These are phyloP conservation scores for Paecilomyces niveus DNA, from an alignment of 2,329 filamentous ascomycete genomes.

Conservation along the genomic window DNA sequence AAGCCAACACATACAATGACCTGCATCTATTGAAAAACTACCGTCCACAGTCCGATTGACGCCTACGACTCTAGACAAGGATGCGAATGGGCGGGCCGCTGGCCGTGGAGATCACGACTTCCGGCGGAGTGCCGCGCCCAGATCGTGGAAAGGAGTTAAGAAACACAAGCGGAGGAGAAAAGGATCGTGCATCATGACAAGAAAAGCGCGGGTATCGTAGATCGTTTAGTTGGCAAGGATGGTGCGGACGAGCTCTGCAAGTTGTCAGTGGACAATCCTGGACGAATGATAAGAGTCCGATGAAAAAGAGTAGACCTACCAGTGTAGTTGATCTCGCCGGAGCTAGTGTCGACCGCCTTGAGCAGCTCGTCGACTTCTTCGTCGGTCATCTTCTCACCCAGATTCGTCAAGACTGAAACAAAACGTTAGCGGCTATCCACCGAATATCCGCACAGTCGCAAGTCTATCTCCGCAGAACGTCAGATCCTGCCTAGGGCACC, in stretches of 20 bases:
- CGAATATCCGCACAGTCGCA: neutral
- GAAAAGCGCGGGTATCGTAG: constrained; percentile 13
- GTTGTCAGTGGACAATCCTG: constrained; percentile 2
- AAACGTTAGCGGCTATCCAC: constrained; percentile 2
- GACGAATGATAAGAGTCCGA: neutral
- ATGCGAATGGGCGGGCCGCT: neutral
- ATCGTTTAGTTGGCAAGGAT: constrained; percentile 69
- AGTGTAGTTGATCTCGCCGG: constrained; percentile 95
- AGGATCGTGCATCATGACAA: constrained; percentile 7
- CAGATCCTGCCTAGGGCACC: constrained; percentile 9
- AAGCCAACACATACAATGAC: neutral
- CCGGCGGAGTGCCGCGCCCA: neutral
- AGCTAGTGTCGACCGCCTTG: constrained; percentile 95
- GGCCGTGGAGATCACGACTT: neutral
- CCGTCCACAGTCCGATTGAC: neutral
- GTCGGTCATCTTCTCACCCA: constrained; percentile 99
- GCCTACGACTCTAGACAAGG: neutral
- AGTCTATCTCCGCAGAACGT: neutral
- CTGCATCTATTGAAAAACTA: neutral
- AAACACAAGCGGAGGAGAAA: constrained; percentile 7
- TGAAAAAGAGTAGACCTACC: constrained; percentile 48
- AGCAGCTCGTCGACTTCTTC: constrained; percentile 98
- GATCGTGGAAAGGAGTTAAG: constrained; percentile 1
- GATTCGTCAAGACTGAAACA: constrained; percentile 71
- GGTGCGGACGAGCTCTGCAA: constrained; percentile 70